Evolutionary conservation across 192 early-diverging fungal species (phyloP), one percentile per base, ranked within the genome.

Genomic region (Coemansia sp.): DNA sequence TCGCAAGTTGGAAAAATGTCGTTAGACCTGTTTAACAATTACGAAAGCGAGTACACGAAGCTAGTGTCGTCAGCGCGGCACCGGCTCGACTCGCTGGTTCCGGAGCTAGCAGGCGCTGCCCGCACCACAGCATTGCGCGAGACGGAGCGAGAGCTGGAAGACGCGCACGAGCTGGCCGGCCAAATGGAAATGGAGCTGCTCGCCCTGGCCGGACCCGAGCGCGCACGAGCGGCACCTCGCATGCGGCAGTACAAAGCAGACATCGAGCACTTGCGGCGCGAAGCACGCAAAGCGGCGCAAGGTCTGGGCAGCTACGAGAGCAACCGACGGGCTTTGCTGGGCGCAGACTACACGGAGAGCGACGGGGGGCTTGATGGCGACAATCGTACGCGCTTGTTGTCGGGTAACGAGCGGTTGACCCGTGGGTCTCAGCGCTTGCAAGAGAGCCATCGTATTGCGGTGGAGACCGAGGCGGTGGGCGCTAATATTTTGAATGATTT

Each of bases 161-260:
- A 69, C 41, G 41, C 41, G 4, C 88, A 89, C 63, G 96, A 96
- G 63, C 92, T 98, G 58, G 91, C 93, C 48, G 87, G 86, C 53
- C 93, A 95, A 84, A 92, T 98, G 89, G 96, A 96, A 67, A 90
- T 95, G 77, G 96, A 98, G 68, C 81, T 95, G 6, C 67, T 90
- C 17, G 89, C 92, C 22, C 80, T 94, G 12, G 84, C 88, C 11
- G 76, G 84, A 2, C 71, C 88, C 12, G 67, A 78, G 10, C 86
- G 88, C 47, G 83, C 81, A 55, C 87, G 87, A 41, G 81, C 92
- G 3, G 86, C 89, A 48, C 85, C 88, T 2, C 85, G 27, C 53
- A 55, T 94, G 25, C 85, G 88, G 37, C 69, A 76, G 24, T 90
- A 87, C 84, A 95, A 92, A 69, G 80, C 89, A 5, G 91, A 94